Conservation (phyloP, 2,329 filamentous ascomycete species). For the Dothistroma septosporum region DNA sequence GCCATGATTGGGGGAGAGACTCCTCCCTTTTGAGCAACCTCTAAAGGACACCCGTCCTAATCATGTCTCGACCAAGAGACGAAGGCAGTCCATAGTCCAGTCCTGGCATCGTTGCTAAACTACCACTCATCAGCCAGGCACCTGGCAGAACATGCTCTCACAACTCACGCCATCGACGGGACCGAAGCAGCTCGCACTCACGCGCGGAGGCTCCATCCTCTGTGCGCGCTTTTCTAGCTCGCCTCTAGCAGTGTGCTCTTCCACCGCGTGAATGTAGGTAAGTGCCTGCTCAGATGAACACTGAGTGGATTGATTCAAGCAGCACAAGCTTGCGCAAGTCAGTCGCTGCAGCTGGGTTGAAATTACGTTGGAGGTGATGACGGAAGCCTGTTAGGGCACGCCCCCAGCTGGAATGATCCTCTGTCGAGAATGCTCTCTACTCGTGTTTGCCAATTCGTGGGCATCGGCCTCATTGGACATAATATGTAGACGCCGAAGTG, state of each 20-base stretch:
- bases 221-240: background rate
- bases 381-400: background rate
- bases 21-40: constrained; percentile 4
- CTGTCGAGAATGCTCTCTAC: background rate
- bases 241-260: background rate
- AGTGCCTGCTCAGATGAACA: background rate
- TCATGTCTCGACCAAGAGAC: background rate
- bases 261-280: background rate
- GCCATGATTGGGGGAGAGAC: constrained; percentile 53
- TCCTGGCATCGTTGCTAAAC: constrained; percentile 11
- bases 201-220: background rate
- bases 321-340: background rate
- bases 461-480: background rate
- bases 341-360: background rate
- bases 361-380: constrained; percentile 6
- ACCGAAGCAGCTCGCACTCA: background rate
- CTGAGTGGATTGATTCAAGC: background rate
- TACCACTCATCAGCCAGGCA: background rate
- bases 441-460: background rate
- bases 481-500: constrained; percentile 9
- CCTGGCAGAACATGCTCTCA: background rate
- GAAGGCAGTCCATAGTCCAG: constrained; percentile 12
- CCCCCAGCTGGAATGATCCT: constrained; percentile 6
- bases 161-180: constrained; percentile 1
- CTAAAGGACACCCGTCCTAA: background rate